A percentile compares a stretch with the other conserved stretches of the same genome.
Evolutionary conservation across 2,329 filamentous ascomycete species (phyloP).

Genomic region (Aspergillus fischeri): DNA sequence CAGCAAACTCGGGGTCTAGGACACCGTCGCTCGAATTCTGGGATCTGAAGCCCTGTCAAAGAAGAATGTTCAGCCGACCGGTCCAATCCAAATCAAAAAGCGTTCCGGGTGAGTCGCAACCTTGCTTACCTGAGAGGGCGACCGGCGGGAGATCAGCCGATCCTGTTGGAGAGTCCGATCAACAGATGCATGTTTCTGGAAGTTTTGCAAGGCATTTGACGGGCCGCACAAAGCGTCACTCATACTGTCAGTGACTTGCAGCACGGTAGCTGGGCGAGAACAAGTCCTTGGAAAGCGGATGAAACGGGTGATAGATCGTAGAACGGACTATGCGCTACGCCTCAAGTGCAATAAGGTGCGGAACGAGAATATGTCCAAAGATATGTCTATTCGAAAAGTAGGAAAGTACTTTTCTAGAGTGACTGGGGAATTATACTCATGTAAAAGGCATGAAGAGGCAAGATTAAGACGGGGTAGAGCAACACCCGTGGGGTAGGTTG

Average conservation of each 20-base stretch:
- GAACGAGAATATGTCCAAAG: not conserved
- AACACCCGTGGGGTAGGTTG: slow-evolving; percentile 12
- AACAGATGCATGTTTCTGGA: slow-evolving; percentile 64
- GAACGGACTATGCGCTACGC: not conserved
- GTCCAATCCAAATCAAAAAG: not conserved
- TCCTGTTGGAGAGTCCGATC: slow-evolving; percentile 72
- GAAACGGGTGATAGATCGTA: not conserved
- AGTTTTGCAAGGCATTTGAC: slow-evolving; percentile 69
- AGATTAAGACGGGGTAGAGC: slow-evolving; percentile 2
- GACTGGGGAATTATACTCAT: not conserved
- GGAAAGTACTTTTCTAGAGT: not conserved
- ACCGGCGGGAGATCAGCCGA: slow-evolving; percentile 54
- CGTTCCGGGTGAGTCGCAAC: not conserved
- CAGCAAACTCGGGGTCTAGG: slow-evolving; percentile 64
- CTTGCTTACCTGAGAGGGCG: slow-evolving; percentile 51
- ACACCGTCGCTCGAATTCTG: slow-evolving; percentile 50
- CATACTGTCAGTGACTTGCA: slow-evolving; percentile 44
- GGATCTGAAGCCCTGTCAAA: slow-evolving; percentile 58
- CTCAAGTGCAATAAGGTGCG: not conserved
- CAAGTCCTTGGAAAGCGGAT: not conserved
- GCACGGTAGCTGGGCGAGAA: not conserved
- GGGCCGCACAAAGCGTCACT: slow-evolving; percentile 68
- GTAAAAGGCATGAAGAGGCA: slow-evolving; percentile 1
- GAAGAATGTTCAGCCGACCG: not conserved
- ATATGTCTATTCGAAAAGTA: not conserved